Evolutionary conservation across 192 early-diverging fungal genomes (phyloP).

Genomic region (Entomortierella lignicola): DNA sequence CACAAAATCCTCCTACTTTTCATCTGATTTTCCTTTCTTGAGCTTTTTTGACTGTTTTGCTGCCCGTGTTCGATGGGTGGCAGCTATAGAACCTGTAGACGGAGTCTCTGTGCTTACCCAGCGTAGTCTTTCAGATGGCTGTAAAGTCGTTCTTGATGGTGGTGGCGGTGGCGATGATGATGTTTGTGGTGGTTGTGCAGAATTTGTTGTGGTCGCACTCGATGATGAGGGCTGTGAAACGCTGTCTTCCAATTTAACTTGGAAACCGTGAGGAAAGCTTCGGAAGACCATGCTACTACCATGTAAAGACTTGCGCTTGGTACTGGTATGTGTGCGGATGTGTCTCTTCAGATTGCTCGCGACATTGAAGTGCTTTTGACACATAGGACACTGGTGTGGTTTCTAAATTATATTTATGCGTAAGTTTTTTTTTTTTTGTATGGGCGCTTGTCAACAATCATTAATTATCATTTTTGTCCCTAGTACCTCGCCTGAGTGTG

Average conservation of each 20-base stretch:
- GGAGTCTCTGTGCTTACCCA: constrained; percentile 34
- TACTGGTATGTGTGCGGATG: constrained; percentile 32
- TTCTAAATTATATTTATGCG: constrained; percentile 7
- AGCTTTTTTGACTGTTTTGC: background rate
- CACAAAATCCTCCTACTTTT: background rate
- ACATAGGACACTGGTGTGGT: constrained; percentile 38
- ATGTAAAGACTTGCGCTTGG: constrained; percentile 19
- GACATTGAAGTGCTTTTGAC: constrained; percentile 43
- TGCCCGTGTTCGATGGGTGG: background rate
- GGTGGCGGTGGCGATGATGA: no score
- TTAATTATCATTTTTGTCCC: no score
- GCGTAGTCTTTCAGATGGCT: constrained; percentile 1
- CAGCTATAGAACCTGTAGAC: background rate
- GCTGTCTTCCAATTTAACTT: background rate
- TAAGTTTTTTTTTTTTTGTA: background rate
- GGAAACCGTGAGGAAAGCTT: constrained; percentile 26
- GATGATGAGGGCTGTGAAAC: no score
- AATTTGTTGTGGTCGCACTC: background rate
- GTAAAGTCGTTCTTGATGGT: background rate
- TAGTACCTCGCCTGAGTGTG: constrained; percentile 34
- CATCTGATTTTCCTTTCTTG: background rate
- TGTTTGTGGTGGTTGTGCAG: no score
- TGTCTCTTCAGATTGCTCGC: constrained; percentile 48
- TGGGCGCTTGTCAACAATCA: background rate
- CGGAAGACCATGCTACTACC: constrained; percentile 31